These are phyloP conservation scores for Rhododendron kiyosumense DNA, from an alignment of 148 eudicot genomes.

Conservation along the genomic window DNA sequence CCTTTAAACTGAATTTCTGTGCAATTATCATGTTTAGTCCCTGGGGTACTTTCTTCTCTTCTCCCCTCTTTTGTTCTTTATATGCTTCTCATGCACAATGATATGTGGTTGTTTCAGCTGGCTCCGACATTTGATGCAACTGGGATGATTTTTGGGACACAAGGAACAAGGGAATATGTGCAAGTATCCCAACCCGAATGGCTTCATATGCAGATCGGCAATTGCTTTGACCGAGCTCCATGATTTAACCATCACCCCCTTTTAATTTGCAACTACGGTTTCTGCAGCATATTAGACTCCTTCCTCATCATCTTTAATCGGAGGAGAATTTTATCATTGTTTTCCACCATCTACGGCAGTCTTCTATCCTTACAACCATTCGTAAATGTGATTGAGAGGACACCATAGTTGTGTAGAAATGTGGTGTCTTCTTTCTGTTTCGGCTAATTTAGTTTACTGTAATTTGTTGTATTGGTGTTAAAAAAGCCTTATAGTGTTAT, in stretches of 20 bases:
- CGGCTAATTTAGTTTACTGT: conserved; percentile 4
- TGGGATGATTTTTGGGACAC: conserved; percentile 54
- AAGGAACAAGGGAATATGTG: conserved; percentile 60
- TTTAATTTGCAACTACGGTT: neutral
- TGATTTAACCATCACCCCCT: conserved; percentile 22
- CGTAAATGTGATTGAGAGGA: conserved; percentile 7
- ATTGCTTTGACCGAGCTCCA: conserved; percentile 54
- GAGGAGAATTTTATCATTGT: neutral
- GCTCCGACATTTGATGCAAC: conserved; percentile 51
- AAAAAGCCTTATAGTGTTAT: neutral
- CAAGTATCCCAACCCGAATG: conserved; percentile 66
- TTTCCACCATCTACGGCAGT: neutral
- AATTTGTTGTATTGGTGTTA: conserved; percentile 4
- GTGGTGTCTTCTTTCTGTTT: neutral
- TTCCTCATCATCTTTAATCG: neutral
- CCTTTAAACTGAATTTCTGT: neutral
- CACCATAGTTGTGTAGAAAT: conserved; percentile 8
- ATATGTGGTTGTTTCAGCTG: conserved; percentile 39
- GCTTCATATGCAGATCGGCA: conserved; percentile 89
- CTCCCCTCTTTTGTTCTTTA: neutral
- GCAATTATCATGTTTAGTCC: too few species aligned
- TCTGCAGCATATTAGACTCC: neutral
- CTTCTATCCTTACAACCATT: neutral
- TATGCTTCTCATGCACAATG: neutral
- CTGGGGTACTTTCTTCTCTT: neutral